phyloP scores from a whole-genome alignment of 2,329 filamentous ascomycete genomes.

The Triangularia verruculosa region DNA sequence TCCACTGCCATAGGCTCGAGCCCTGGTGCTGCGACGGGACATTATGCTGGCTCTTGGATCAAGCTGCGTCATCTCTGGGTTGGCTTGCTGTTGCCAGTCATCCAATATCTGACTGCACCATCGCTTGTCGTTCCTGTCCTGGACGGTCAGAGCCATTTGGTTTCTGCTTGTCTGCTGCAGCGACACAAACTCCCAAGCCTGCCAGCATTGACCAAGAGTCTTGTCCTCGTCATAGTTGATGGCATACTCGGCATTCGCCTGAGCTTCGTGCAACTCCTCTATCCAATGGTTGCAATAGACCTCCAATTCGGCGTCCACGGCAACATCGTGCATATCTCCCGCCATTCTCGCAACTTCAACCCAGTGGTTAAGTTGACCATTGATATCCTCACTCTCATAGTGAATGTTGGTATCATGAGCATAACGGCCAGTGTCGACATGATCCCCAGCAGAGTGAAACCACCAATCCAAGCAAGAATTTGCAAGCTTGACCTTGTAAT shows the following conservation, averaged over 20 bases:
- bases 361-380: conserved; percentile 28
- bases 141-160: conserved; percentile 26
- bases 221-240: conserved; percentile 28
- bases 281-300: conserved; percentile 29
- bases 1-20: background rate
- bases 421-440: conserved; percentile 24
- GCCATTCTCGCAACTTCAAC: conserved; percentile 15
- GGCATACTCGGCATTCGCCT: conserved; percentile 28
- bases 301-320: conserved; percentile 31
- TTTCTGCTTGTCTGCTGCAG: conserved; percentile 27
- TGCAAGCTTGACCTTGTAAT: conserved; percentile 28
- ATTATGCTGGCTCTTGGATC: conserved; percentile 6
- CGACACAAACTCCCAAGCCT: conserved; percentile 29
- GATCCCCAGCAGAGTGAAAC: conserved; percentile 24
- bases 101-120: conserved; percentile 24
- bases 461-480: conserved; percentile 27
- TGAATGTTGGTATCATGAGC: conserved; percentile 27
- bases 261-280: conserved; percentile 20
- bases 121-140: conserved; percentile 26
- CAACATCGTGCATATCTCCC: conserved; percentile 24
- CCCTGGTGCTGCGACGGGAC: background rate
- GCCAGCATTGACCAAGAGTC: conserved; percentile 23
- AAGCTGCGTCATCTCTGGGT: conserved; percentile 13
- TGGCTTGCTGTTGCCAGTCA: conserved; percentile 29
- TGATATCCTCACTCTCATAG: conserved; percentile 28